A percentile compares a stretch with the other conserved stretches of the same genome.
phyloP scores from a whole-genome alignment of 2,329 filamentous ascomycete species.

The Phoma sp. region DNA sequence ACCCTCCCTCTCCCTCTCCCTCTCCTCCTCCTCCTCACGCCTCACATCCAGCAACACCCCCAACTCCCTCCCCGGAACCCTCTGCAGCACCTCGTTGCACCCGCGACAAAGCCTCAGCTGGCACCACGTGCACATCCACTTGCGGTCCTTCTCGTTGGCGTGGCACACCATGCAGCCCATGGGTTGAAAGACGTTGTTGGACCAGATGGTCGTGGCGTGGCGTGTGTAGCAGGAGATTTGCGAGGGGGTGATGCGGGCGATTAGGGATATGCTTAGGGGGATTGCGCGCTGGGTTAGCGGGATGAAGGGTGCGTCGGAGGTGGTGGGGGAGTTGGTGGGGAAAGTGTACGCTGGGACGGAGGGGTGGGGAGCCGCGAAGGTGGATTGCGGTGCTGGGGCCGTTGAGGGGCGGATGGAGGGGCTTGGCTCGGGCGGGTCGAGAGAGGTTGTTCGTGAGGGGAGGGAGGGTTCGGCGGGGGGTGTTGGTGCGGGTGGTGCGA shows the following conservation, averaged over 20 bases:
- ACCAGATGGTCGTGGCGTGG: slow-evolving; percentile 38
- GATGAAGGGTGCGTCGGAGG: slow-evolving; percentile 20
- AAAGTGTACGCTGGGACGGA: background rate
- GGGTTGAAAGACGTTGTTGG: slow-evolving; percentile 41
- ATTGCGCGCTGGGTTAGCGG: slow-evolving; percentile 30
- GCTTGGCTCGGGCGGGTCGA: slow-evolving; percentile 18
- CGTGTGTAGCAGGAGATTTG: slow-evolving; percentile 43
- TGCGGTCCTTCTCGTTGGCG: slow-evolving; percentile 29
- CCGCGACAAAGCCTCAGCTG: slow-evolving; percentile 42
- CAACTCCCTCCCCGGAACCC: slow-evolving; percentile 29
- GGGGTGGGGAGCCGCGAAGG: background rate
- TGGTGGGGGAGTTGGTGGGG: background rate
- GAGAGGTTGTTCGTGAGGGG: slow-evolving; percentile 16
- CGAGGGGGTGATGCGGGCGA: slow-evolving; percentile 37
- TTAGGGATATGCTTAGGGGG: slow-evolving; percentile 19
- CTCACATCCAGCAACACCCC: slow-evolving; percentile 24
- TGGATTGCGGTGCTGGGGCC: slow-evolving; percentile 10
- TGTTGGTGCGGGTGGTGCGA: slow-evolving; percentile 2
- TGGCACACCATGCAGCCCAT: slow-evolving; percentile 48
- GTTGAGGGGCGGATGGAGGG: slow-evolving; percentile 12
- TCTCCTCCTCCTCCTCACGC: no score
- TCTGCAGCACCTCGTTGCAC: slow-evolving; percentile 37
- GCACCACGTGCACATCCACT: slow-evolving; percentile 48
- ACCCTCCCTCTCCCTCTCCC: background rate
- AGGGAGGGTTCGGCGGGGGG: slow-evolving; percentile 4